phyloP scores from a whole-genome alignment of 2,329 filamentous ascomycete genomes.

The Cadophora sp. region DNA sequence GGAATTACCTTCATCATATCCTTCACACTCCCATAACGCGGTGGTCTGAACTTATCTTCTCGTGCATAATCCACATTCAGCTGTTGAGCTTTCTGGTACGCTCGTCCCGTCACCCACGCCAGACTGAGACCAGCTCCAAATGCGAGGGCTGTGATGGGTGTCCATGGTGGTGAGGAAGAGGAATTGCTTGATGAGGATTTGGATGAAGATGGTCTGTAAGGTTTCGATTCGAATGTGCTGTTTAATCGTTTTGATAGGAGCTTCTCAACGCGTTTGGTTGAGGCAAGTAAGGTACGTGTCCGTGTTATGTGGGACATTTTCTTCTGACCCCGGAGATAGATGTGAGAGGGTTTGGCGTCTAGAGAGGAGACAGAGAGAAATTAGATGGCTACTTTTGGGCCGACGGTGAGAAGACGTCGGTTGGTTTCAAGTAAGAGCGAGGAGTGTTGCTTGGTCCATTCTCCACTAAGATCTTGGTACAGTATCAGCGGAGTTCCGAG shows the following conservation, averaged over 20 bases:
- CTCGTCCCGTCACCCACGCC: constrained; percentile 13
- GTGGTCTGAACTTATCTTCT: constrained; percentile 54
- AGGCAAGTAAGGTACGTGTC: background rate
- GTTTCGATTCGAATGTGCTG: constrained; percentile 16
- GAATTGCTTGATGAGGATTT: background rate
- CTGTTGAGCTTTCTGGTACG: constrained; percentile 2
- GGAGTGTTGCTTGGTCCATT: too few relatives aligned
- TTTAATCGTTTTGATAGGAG: constrained; percentile 6
- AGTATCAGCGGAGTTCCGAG: too few relatives aligned
- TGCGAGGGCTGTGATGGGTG: background rate
- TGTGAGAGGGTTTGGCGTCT: background rate
- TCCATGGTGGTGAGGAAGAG: background rate
- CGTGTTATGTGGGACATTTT: background rate
- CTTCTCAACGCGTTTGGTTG: background rate
- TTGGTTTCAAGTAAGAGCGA: too few relatives aligned
- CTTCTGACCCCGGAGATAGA: background rate
- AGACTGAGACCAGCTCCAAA: constrained; percentile 11
- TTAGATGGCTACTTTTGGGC: too few relatives aligned
- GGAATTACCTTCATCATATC: constrained; percentile 27
- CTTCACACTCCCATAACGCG: constrained; percentile 27
- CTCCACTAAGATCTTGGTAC: too few relatives aligned
- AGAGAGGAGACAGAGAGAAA: background rate
- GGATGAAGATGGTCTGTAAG: background rate
- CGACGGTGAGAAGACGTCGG: too few relatives aligned
- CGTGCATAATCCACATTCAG: constrained; percentile 56